Evolutionary conservation across 1,284 basidiomycete species (phyloP), one percentile per base, ranked within the genome.

Genomic region (Trichosporon asahii): DNA sequence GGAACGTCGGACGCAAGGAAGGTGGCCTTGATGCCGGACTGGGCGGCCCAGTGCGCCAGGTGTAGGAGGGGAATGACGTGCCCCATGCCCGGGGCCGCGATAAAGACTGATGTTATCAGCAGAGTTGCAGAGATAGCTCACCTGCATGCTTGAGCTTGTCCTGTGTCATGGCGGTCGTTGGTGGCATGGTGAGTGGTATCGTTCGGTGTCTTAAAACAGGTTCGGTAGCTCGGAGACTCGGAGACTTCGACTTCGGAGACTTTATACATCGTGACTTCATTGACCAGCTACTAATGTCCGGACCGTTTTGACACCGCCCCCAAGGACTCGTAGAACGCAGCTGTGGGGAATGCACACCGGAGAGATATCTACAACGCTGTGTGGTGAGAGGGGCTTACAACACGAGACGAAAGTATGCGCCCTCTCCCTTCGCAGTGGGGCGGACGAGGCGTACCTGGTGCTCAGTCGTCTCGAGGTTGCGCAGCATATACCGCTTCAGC

Each of bases 351-450:
- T 27, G 53, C 53, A 27, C 53, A 29, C 29, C 23, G 40, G 40
- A 44, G 15, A 55, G 21, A 14, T 9, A 27, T 25, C 53, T 27
- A 55, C 53, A 55, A 25, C 23, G 14, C 25, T 14, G 53, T 55
- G 53, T 25, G 3, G 4, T 1, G 49, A 14, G 23, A 8, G 14
- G 53, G 12, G 25, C 27, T 25, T 55, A 55, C 53, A 55, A 9
- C 23, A 55, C 53, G 53, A 55, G 53, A 27, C 63, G 63, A 25
- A 65, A 65, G 44, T 65, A 65, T 9, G 64, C 40, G 18, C 64
- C 64, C 44, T 65, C 64, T 25, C 37, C 40, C 21, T 3, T 40
- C 11, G 5, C 14, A 2, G 40, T 3, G 11, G 44, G 25, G 9
- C 44, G 14, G 27, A 65, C 14, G 18, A 65, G 18, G 37, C 29